Evolutionary conservation across 176 grass and related monocot species (phyloP), one percentile per base, ranked within the genome.

Genomic region (Otatea glauca): DNA sequence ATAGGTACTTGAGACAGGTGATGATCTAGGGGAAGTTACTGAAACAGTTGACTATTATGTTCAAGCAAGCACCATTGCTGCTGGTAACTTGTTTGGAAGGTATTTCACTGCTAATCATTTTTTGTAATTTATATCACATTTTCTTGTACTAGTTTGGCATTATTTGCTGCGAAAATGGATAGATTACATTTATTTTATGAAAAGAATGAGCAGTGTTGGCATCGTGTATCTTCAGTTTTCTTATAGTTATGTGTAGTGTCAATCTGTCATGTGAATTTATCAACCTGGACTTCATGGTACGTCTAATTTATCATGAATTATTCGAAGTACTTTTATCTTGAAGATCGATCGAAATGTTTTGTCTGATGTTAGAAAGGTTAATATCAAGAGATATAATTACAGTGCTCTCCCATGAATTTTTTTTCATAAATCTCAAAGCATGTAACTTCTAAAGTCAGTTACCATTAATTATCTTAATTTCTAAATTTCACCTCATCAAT

Each of bases 1-100:
- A 71, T 74, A 97, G 95, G 95, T 98, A 86, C 91, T 98, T 75
- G 92, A 98, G 83, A 98, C 96, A 64, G 95, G 92, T 76, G 96
- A 98, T 80, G 96, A 98, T 87, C 82, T 98, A 25, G 96, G 96
- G 50, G 96, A 98, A 85, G 96, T 98, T 75, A 98, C 96, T 27
- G 96, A 98, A 88, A 98, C 92, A 74, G 96, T 98, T 76, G 96
- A 98, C 81, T 98, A 98, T 93, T 95, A 91, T 90, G 92, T 97
- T 85, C 90, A 98, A 66, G 92, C 89, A 67, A 90, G 85, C 48
- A 95, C 96, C 78, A 88, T 98, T 84, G 82, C 89, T 64, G 96
- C 96, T 79, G 96, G 93, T 51, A 98, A 98, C 74, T 93, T 98
- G 71, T 98, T 98, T 87, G 96, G 96, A 83, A 93, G 92, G 96